Conservation (phyloP, 108 stramenopile species). For the Craspedostauros australis region DNA sequence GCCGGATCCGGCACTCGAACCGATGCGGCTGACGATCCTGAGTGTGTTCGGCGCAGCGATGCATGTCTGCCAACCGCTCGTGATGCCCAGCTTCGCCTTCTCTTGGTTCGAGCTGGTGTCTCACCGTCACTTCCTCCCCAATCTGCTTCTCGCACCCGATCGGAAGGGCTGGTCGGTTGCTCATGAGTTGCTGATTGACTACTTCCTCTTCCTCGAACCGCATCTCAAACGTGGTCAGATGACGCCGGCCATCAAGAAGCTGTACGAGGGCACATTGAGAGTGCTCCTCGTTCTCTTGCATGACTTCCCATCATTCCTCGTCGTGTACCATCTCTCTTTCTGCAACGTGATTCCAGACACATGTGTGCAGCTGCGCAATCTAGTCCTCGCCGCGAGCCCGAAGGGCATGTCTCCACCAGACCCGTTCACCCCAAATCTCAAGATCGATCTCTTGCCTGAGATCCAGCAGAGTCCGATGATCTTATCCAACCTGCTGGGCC, state of each 20-base stretch:
- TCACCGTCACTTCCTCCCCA: slow-evolving; percentile 94
- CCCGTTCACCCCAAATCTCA: slow-evolving; percentile 98
- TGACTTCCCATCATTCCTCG: slow-evolving; percentile 96
- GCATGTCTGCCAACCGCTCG: slow-evolving; percentile 92
- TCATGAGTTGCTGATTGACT: slow-evolving; percentile 93
- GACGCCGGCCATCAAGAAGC: slow-evolving; percentile 79
- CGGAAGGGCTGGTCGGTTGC: slow-evolving; percentile 92
- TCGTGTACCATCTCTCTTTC: slow-evolving; percentile 93
- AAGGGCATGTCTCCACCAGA: slow-evolving; percentile 95
- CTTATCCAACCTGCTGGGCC: slow-evolving; percentile 81
- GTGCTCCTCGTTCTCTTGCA: slow-evolving; percentile 96
- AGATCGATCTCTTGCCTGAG: slow-evolving; percentile 95
- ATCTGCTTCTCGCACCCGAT: slow-evolving; percentile 79
- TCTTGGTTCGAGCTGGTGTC: slow-evolving; percentile 98
- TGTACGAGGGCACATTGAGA: slow-evolving; percentile 96
- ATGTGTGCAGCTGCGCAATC: slow-evolving; percentile 97
- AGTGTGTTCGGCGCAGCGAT: slow-evolving; percentile 89
- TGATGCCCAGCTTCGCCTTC: slow-evolving; percentile 93
- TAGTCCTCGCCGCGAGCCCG: slow-evolving; percentile 95
- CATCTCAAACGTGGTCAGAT: slow-evolving; percentile 79
- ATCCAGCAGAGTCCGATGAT: slow-evolving; percentile 86
- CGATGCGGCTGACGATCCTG: slow-evolving; percentile 66
- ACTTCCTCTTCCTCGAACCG: slow-evolving; percentile 92
- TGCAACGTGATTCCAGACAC: slow-evolving; percentile 96
- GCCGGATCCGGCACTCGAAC: slow-evolving; percentile 73